Evolutionary conservation across 352 stramenopile genomes (phyloP).

Genomic region (Globisporangium lucens): DNA sequence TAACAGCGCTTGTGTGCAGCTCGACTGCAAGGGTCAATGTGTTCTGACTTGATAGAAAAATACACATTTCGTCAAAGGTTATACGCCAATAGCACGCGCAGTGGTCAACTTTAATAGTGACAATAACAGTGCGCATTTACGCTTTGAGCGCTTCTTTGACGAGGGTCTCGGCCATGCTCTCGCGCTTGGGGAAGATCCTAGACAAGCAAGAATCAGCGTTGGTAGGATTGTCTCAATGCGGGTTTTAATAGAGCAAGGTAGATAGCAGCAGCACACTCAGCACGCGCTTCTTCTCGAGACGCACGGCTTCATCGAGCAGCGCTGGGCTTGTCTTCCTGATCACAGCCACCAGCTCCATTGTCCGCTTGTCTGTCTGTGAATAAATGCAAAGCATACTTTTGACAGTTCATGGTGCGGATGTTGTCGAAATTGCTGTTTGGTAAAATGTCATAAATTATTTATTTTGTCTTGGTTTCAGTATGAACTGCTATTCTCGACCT

Average conservation of each 20-base stretch:
- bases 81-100: neutral
- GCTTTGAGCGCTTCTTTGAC: slow-evolving; percentile 15
- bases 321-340: slow-evolving; percentile 8
- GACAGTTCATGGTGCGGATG: neutral
- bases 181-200: slow-evolving; percentile 19
- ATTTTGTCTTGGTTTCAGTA: slow-evolving; percentile 8
- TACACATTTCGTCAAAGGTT: neutral
- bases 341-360: slow-evolving; percentile 16
- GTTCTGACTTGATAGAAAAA: slow-evolving; percentile 26
- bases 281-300: slow-evolving; percentile 19
- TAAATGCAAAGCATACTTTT: neutral
- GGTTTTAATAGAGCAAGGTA: neutral
- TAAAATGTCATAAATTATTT: neutral
- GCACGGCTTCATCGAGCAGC: slow-evolving; percentile 13
- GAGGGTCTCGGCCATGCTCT: slow-evolving; percentile 16
- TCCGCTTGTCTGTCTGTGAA: neutral
- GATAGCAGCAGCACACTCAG: neutral
- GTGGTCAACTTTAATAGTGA: neutral
- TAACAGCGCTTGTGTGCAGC: slow-evolving; percentile 14
- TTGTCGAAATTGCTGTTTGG: neutral
- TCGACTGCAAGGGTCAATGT: slow-evolving; percentile 35
- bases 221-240: neutral
- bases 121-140: neutral
- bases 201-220: neutral
- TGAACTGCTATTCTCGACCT: neutral